Conservation (phyloP, 2,329 filamentous ascomycete species). For the Ophiosphaerella korrae region DNA sequence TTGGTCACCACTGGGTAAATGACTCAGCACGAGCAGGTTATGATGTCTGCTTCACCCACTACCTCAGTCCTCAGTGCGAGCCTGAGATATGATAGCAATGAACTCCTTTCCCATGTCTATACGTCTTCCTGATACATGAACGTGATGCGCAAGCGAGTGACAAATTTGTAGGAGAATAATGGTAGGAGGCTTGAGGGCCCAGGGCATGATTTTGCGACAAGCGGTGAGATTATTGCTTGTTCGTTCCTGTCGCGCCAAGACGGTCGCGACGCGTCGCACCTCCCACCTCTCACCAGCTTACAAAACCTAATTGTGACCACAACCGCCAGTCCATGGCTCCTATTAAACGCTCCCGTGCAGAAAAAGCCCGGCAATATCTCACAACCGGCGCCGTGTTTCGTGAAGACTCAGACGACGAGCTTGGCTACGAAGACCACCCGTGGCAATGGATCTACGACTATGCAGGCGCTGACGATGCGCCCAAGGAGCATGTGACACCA, state of each 20-base stretch:
- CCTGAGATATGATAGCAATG: slow-evolving; percentile 32
- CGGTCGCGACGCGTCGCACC: slow-evolving; percentile 35
- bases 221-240: slow-evolving; percentile 25
- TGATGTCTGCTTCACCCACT: slow-evolving; percentile 13
- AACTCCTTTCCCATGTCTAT: slow-evolving; percentile 16
- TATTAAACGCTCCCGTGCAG: slow-evolving; percentile 47
- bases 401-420: slow-evolving; percentile 88
- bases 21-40: slow-evolving; percentile 19
- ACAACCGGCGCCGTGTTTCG: slow-evolving; percentile 67
- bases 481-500: slow-evolving; percentile 32
- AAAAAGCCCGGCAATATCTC: slow-evolving; percentile 57
- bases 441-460: slow-evolving; percentile 63
- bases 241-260: slow-evolving; percentile 36
- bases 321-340: slow-evolving; percentile 44
- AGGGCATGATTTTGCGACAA: background rate
- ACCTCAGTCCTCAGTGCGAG: slow-evolving; percentile 34
- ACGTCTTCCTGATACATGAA: background rate
- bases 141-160: background rate
- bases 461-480: slow-evolving; percentile 20
- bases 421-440: slow-evolving; percentile 59
- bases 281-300: slow-evolving; percentile 24
- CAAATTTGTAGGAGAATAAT: too few species aligned
- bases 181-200: background rate
- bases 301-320: slow-evolving; percentile 22
- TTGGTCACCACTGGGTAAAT: slow-evolving; percentile 16